These are phyloP conservation scores for Boletus fagicola DNA, from an alignment of 768 basidiomycete species.

Conservation along the genomic window DNA sequence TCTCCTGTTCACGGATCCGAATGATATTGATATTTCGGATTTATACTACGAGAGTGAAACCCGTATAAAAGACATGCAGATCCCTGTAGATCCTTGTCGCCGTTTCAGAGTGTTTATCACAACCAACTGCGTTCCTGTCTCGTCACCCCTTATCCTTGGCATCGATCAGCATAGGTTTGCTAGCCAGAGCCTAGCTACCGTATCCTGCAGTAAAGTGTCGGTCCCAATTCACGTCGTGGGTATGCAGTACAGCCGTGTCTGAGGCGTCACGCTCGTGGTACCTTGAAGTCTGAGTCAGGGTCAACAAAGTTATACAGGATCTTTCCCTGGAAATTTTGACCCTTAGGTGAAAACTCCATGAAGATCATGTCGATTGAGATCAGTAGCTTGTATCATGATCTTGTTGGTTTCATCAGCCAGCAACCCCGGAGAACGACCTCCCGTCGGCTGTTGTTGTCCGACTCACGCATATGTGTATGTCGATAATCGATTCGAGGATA, in stretches of 20 bases:
- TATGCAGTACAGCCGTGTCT: background rate
- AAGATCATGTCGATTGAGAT: conserved; percentile 1
- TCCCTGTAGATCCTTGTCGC: conserved; percentile 23
- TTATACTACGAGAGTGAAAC: conserved; percentile 15
- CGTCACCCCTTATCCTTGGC: conserved; percentile 6
- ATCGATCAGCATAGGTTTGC: conserved; percentile 1
- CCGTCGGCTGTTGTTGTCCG: conserved; percentile 13
- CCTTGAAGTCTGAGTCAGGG: conserved; percentile 7
- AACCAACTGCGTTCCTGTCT: conserved; percentile 19
- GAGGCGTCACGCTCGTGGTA: background rate
- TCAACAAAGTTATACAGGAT: background rate
- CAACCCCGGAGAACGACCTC: conserved; percentile 1
- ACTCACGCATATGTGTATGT: conserved; percentile 6
- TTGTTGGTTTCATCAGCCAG: conserved; percentile 10
- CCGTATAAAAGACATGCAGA: conserved; percentile 11
- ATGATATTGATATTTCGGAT: conserved; percentile 19
- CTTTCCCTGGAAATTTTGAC: conserved; percentile 9
- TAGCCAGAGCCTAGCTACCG: conserved; percentile 1
- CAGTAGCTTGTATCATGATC: conserved; percentile 2
- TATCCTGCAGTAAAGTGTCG: background rate
- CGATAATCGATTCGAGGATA: background rate
- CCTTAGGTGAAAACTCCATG: conserved; percentile 5
- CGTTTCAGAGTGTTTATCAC: conserved; percentile 21
- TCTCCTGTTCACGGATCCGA: conserved; percentile 10
- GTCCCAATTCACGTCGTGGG: background rate